These are phyloP conservation scores for Ceratobasidium sp. DNA, from an alignment of 1,284 basidiomycete genomes.

Conservation along the genomic window DNA sequence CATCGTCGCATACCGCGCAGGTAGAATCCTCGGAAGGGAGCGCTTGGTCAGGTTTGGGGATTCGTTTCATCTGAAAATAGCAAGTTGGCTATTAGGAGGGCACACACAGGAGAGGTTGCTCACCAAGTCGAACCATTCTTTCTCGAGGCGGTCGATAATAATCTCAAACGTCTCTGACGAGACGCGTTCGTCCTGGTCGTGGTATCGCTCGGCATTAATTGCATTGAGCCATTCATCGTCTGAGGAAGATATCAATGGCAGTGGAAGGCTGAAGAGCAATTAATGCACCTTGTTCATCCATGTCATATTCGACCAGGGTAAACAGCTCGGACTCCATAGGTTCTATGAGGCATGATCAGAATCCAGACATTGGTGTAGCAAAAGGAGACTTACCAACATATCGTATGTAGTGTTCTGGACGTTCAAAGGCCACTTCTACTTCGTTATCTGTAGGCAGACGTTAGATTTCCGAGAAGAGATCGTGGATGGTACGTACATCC, in stretches of 20 bases:
- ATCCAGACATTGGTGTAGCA: not conserved
- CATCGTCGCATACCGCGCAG: constrained; percentile 97
- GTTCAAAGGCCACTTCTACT: constrained; percentile 65
- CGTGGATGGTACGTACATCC: constrained; percentile 1
- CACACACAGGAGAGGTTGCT: constrained; percentile 51
- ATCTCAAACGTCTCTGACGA: constrained; percentile 94
- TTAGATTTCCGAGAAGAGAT: not conserved
- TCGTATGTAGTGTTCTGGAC: constrained; percentile 89
- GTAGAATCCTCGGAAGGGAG: constrained; percentile 93
- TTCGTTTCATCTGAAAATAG: constrained; percentile 80
- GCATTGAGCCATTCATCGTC: constrained; percentile 96
- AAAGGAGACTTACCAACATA: constrained; percentile 75
- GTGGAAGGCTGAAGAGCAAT: constrained; percentile 12
- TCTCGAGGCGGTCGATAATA: constrained; percentile 97
- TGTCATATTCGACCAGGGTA: constrained; percentile 97
- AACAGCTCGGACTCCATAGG: constrained; percentile 94
- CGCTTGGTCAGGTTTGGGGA: constrained; percentile 85
- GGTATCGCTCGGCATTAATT: constrained; percentile 85
- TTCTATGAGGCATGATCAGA: constrained; percentile 64
- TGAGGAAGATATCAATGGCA: constrained; percentile 55
- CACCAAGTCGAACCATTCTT: constrained; percentile 98
- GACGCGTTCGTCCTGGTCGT: constrained; percentile 79
- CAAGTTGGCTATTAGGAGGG: not conserved
- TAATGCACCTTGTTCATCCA: constrained; percentile 94
- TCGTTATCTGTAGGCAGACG: constrained; percentile 16